phyloP scores from a whole-genome alignment of 176 grass and related monocot species.

The Tillandsia leiboldiana region DNA sequence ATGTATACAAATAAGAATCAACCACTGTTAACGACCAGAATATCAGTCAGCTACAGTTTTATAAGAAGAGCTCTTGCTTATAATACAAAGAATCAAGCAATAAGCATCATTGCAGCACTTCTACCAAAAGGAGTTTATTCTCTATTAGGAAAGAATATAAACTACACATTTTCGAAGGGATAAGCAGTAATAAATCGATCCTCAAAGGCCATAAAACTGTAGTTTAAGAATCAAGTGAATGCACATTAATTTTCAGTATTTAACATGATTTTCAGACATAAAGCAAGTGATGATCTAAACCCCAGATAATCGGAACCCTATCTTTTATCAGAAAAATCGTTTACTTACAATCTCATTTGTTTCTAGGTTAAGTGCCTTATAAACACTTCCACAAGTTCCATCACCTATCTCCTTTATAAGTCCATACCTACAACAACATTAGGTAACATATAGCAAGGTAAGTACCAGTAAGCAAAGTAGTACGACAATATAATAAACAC shows the following conservation, averaged over 20 bases:
- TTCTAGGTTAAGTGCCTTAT: slow-evolving; percentile 61
- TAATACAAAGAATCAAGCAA: not conserved
- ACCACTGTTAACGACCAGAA: not conserved
- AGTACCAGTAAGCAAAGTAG: not conserved
- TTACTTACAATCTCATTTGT: slow-evolving; percentile 78
- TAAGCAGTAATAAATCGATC: no score
- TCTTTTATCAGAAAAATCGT: not conserved
- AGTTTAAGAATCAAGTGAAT: no score
- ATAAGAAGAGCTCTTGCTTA: slow-evolving; percentile 5
- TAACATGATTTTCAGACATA: not conserved
- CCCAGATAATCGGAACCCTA: not conserved
- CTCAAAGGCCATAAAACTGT: no score
- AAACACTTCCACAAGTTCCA: slow-evolving; percentile 87
- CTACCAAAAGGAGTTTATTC: no score
- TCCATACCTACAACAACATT: slow-evolving; percentile 54
- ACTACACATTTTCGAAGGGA: no score
- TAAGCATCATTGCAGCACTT: not conserved
- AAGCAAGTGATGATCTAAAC: not conserved
- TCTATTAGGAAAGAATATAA: no score
- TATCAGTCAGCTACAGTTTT: not conserved
- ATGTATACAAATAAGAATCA: not conserved
- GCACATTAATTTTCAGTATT: no score
- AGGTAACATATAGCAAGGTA: not conserved
- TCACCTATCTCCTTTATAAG: slow-evolving; percentile 77
- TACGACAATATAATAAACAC: not conserved